Evolutionary conservation across 306 rosid species (phyloP).

Genomic region (Delonix regia): DNA sequence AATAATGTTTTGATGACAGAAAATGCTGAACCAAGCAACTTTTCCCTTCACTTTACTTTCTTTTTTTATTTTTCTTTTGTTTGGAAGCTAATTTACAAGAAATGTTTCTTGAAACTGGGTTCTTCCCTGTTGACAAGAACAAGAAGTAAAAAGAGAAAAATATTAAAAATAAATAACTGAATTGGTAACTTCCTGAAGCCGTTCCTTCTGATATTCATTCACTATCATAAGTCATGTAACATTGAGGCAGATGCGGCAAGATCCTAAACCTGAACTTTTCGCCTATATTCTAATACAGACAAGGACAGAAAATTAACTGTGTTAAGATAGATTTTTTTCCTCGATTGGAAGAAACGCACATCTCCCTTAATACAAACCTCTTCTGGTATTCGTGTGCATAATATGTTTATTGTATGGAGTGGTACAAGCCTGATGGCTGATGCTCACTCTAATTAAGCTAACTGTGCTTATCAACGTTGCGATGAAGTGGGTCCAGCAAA

Average conservation of each 20-base stretch:
- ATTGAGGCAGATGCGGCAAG: not conserved
- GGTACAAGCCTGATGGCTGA: not conserved
- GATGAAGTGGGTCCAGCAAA: constrained; percentile 26
- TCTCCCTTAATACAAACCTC: not conserved
- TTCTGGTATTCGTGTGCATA: not conserved
- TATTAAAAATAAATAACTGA: not conserved
- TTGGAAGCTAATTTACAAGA: no score
- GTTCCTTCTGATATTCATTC: not conserved
- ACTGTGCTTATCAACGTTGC: not conserved
- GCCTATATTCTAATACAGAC: not conserved
- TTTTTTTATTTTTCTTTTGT: no score
- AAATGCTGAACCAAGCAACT: not conserved
- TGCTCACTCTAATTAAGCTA: not conserved
- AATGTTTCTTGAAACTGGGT: no score
- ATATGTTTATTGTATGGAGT: no score
- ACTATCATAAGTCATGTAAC: not conserved
- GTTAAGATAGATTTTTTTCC: not conserved
- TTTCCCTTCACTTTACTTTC: not conserved
- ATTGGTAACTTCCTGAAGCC: not conserved
- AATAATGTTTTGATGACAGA: not conserved
- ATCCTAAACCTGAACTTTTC: not conserved
- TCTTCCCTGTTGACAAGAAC: no score
- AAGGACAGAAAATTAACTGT: not conserved
- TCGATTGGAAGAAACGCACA: not conserved
- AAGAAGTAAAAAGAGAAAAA: no score